Conservation (phyloP, 2,329 filamentous ascomycete genomes). For the Ilyonectria mors-panacis region DNA sequence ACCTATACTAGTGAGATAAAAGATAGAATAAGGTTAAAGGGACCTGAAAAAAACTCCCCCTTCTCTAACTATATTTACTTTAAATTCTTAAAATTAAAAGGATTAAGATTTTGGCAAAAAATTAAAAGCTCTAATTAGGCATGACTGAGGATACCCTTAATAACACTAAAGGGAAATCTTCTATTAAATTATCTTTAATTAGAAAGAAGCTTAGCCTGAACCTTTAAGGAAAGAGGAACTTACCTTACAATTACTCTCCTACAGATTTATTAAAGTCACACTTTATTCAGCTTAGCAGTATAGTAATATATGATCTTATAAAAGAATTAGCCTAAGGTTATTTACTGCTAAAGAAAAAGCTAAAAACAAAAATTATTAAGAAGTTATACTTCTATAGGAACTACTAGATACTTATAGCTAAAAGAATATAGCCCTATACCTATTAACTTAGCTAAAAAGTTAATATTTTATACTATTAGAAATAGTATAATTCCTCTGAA, state of each 20-base stretch:
- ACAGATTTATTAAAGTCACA: not conserved
- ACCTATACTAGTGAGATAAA: not conserved
- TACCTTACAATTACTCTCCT: not conserved
- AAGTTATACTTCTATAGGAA: not conserved
- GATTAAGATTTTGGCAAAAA: not conserved
- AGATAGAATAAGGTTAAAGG: not conserved
- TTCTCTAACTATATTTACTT: not conserved
- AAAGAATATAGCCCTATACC: not conserved
- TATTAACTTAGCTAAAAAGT: not conserved
- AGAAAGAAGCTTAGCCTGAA: not conserved
- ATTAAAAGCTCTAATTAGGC: not conserved
- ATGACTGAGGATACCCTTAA: not conserved
- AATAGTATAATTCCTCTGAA: not conserved
- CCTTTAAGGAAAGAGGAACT: not conserved
- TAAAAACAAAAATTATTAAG: not conserved
- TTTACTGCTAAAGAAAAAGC: not conserved
- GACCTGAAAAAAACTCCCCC: not conserved
- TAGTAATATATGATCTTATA: not conserved
- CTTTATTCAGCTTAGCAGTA: not conserved
- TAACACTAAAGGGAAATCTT: not conserved
- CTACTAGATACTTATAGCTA: not conserved
- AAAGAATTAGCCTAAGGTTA: not conserved
- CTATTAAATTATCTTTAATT: not conserved
- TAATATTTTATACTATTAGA: not conserved
- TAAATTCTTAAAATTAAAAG: not conserved